These are phyloP conservation scores for Penicillium silybi DNA, from an alignment of 495 filamentous ascomycete species.

Conservation along the genomic window DNA sequence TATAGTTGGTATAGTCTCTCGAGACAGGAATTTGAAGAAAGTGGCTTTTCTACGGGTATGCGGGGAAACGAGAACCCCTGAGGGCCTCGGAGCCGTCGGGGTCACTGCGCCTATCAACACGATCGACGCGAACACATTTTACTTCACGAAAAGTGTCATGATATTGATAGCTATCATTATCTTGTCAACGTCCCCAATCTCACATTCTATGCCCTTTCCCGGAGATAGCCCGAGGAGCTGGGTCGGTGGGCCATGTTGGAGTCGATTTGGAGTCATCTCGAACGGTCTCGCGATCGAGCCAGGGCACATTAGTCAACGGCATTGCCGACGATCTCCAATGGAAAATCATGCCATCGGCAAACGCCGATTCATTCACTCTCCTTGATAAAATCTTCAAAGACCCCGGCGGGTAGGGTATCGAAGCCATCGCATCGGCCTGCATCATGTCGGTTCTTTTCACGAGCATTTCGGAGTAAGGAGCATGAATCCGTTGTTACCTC, in stretches of 20 bases:
- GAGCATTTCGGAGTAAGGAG: constrained; percentile 28
- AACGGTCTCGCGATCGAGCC: neutral
- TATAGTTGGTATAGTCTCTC: neutral
- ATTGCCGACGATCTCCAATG: constrained; percentile 4
- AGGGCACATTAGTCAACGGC: neutral
- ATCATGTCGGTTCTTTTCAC: constrained; percentile 35
- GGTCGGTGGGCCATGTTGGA: constrained; percentile 16
- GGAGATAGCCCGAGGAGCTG: neutral
- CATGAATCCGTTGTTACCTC: neutral
- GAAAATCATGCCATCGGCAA: constrained; percentile 1
- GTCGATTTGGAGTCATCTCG: constrained; percentile 13
- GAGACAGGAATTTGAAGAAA: neutral
- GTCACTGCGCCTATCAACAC: neutral
- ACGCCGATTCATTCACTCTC: constrained; percentile 1
- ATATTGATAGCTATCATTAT: neutral
- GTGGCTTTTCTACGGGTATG: constrained; percentile 9
- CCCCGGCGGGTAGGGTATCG: neutral
- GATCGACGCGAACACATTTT: neutral
- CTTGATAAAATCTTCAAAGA: constrained; percentile 6
- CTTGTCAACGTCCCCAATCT: neutral
- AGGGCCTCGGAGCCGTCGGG: constrained; percentile 10
- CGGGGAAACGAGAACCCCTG: constrained; percentile 18
- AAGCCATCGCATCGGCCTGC: neutral
- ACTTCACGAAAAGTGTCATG: neutral
- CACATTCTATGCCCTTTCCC: neutral